Base-by-base conservation (phyloP, 163 green algal species). In the Trebouxia gelatinosa region DNA sequence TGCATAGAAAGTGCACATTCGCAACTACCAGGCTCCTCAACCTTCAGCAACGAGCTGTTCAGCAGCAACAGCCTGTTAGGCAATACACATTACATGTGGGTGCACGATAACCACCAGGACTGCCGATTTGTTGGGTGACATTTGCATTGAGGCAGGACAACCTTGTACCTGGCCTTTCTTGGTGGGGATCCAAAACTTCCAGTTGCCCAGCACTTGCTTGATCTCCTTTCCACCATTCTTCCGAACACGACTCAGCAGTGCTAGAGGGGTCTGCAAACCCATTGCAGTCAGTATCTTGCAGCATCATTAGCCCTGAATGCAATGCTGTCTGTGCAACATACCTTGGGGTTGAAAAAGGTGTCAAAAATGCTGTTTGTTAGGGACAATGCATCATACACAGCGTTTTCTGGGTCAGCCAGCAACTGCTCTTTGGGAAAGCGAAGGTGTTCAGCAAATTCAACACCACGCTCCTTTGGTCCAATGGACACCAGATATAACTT, bases 401-500 rank as follows among this genome's bases (percentile, higher is more conserved):
- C 35, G 65, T 88, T 93, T 0, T 89, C 84, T 0, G 92, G 91
- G 79, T 97, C 92, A 0, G 87, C 91, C 67, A 95, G 86, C 28
- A 95, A 78, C 59, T 80, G 75, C 17, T 92, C 87, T 0, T 78
- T 29, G 0, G 86, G 84, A 58, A 91, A 94, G 17, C 62, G 78
- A 0, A 89, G 93, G n/a, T 87, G 85, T n/a, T 88, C 79, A 0
- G 66, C 77, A 81, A 97, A 97, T 54, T 94, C 83, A 13, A 81
- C 13, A 2, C 80, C 86, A 0, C 90, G 78, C 75, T 87, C 81
- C 19, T 67, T 38, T 0, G 88, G 92, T 34, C 92, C 92, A 34
- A 97, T 97, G 7, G 74, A 62, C 2, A 80, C 50, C 26, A 96
- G 68, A 62, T 89, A 91, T 7, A 95, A 79, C 82, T 92, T 92